Percentiles rank a stretch among this genome's conserved stretches.
phyloP scores from a whole-genome alignment of 176 grass and related monocot genomes.

The Olyra latifolia region DNA sequence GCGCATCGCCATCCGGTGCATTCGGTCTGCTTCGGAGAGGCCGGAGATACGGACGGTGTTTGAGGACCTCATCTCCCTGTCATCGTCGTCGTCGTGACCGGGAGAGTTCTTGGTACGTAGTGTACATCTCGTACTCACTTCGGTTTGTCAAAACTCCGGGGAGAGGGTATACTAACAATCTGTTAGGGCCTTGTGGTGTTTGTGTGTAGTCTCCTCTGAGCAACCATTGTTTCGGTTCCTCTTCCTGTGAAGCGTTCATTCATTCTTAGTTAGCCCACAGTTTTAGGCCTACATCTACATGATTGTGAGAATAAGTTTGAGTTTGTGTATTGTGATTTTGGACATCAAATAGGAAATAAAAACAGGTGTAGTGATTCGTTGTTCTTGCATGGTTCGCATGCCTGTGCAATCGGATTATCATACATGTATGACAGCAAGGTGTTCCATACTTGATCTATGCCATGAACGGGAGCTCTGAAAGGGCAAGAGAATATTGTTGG shows the following conservation, averaged over 20 bases:
- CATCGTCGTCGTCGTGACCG: background rate
- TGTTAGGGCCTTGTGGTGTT: conserved; percentile 46
- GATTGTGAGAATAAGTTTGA: conserved; percentile 35
- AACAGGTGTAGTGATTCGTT: conserved; percentile 31
- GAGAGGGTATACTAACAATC: conserved; percentile 50
- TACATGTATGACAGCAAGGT: background rate
- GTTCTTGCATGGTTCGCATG: background rate
- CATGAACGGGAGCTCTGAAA: too few relatives aligned
- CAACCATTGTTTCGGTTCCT: conserved; percentile 40
- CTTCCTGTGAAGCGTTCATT: conserved; percentile 39
- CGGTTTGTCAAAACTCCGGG: conserved; percentile 16
- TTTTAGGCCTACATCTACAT: conserved; percentile 44
- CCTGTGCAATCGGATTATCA: background rate
- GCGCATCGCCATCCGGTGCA: conserved; percentile 67
- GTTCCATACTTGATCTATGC: background rate
- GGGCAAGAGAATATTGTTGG: too few relatives aligned
- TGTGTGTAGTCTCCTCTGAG: conserved; percentile 38
- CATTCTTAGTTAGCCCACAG: conserved; percentile 40
- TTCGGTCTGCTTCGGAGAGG: conserved; percentile 70
- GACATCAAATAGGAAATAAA: conserved; percentile 52
- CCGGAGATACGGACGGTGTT: conserved; percentile 79
- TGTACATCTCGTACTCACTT: conserved; percentile 70
- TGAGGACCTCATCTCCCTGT: conserved; percentile 73
- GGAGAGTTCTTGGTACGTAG: background rate
- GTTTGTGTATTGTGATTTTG: conserved; percentile 42